A percentile compares a stretch with the other conserved stretches of the same genome.
Conservation (phyloP, 1,284 basidiomycete genomes). For the Melanopsichium pennsylvanicum region DNA sequence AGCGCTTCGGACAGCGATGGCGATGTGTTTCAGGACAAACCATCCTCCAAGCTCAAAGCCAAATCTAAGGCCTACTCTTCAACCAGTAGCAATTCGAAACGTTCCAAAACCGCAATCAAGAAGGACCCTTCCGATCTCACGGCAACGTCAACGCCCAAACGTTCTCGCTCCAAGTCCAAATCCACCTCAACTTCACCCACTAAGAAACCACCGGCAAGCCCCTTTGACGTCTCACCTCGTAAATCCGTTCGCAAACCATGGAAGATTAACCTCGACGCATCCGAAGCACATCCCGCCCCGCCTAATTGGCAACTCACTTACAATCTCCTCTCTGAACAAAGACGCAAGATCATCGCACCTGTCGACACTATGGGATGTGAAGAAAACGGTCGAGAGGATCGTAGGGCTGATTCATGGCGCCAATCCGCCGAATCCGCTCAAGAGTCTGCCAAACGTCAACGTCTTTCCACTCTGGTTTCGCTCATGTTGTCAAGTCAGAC, state of each 20-base stretch:
- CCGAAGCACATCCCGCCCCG: conserved; percentile 56
- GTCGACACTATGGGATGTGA: conserved; percentile 66
- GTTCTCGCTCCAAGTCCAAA: neutral
- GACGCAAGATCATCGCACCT: conserved; percentile 58
- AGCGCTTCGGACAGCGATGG: conserved; percentile 13
- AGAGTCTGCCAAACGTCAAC: conserved; percentile 71
- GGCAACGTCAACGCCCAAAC: neutral
- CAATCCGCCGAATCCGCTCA: conserved; percentile 40
- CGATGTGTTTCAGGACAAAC: conserved; percentile 19
- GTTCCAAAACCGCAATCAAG: conserved; percentile 1
- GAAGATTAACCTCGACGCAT: conserved; percentile 58
- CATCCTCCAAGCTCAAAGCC: neutral
- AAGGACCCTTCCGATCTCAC: neutral
- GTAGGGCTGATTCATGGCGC: conserved; percentile 47
- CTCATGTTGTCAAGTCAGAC: conserved; percentile 91
- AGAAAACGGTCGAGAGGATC: conserved; percentile 52
- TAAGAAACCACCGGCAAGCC: conserved; percentile 27
- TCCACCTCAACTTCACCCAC: conserved; percentile 1
- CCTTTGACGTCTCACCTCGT: conserved; percentile 43
- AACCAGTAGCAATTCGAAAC: neutral
- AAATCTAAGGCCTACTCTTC: conserved; percentile 2
- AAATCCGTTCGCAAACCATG: conserved; percentile 51
- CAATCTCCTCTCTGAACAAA: conserved; percentile 43
- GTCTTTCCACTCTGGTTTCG: conserved; percentile 86
- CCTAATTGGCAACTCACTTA: conserved; percentile 50